Base-by-base conservation (phyloP, 2,329 filamentous ascomycete genomes). In the Cylindrodendrum hubeiense region DNA sequence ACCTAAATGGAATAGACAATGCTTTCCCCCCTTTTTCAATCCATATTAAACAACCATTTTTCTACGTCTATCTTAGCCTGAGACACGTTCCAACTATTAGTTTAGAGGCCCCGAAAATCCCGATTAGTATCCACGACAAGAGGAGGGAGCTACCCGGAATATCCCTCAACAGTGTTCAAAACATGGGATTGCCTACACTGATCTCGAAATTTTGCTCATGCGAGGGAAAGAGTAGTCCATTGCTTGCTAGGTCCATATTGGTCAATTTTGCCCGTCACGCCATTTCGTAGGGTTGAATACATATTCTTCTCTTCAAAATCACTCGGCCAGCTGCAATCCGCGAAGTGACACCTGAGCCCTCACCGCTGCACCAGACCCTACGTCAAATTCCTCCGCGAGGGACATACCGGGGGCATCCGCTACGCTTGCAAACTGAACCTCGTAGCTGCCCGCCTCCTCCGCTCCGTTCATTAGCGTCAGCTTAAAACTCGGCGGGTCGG, bases 331-430 rank as follows among this genome's bases (percentile, higher is more conserved):
- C 28, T 67, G 59, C 30, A 73, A 15, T 44, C 71, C 71, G 0
- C 71, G 71, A 22, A 73, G 41, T 0, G 66, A 66, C 43, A 73
- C n/a, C 0, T 60, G 67, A 63, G 71, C 71, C 21, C 67, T 69
- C 2, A 73, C 43, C 2, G 65, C 50, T 0, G 43, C 67, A 39
- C 71, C 71, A 37, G 69, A 71, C 1, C 71, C 71, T 7, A 73
- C 67, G 49, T 73, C 66, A 24, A 73, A 73, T 12, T 71, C 55
- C 1, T 69, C 60, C 33, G 55, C 56, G 0, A 63, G 57, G 2
- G 44, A 22, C 71, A 73, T 73, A 13, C 66, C 69, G 0, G 17
- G 21, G 44, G 55, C 69, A 2, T 41, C 66, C 0, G 55, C 28
- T 1, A 73, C 69, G 5, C 24, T 59, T 1, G 52, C 22, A 4